Evolutionary conservation across 1,139 yeast genomes (phyloP), one percentile per base, ranked within the genome.

Genomic region (Wickerhamomyces sp.): DNA sequence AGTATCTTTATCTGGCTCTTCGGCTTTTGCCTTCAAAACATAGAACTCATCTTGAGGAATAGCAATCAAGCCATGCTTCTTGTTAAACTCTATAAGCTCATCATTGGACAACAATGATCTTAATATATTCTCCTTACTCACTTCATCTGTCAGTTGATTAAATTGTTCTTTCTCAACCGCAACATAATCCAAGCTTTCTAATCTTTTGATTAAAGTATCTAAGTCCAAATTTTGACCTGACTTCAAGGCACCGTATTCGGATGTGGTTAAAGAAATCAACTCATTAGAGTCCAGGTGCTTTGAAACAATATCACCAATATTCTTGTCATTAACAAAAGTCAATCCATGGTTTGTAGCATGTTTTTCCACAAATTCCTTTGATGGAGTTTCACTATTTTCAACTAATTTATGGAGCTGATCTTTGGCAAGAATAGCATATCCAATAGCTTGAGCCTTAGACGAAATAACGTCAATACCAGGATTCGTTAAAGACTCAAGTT

Each of bases 1-100:
- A 7, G 55, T 39, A 9, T 49, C 48, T 20, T 46, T 47, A 16
- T 53, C 56, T 3, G 66, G 66, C 4, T 46, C 44, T n/a, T 61
- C 63, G 13, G 53, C 55, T 36, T 48, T 66, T 5, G 56, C 49
- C 22, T 37, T 37, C 29, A 50, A 26, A 3, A 32, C 5, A 21
- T 46, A 38, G 20, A 22, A 45, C 9, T 43, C 48, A 12, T 42
- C 39, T 14, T 42, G 39, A 18, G 46, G 32, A 31, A 48, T 21
- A 12, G 39, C 28, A 10, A 35, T 34, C 24, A 35, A 17, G 1
- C 58, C 61, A 15, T 15, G 19, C 10, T 22, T 31, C 28, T 30
- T 30, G 16, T 14, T 20, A 13, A 14, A 30, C 15, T 30, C 33
- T 7, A 19, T 19, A 5, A 30, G 16, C 13, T 19, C 20, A 4